These are phyloP conservation scores for Dillenia suffruticosa DNA, from an alignment of 164 flowering plant species.

Conservation along the genomic window DNA sequence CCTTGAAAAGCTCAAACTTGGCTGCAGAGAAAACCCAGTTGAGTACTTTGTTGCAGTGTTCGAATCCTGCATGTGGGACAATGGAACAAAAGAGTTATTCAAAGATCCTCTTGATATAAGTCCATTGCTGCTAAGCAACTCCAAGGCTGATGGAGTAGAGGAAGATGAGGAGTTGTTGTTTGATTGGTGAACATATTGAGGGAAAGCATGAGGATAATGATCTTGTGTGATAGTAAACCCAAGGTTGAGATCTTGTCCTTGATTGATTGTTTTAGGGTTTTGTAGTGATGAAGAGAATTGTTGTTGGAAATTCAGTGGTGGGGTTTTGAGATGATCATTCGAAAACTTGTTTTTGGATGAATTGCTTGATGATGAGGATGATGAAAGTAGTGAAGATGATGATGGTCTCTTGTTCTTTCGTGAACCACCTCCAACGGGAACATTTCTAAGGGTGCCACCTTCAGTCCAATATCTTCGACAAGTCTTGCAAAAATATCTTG, in stretches of 20 bases:
- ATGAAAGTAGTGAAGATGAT: constrained; percentile 19
- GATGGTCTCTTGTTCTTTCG: constrained; percentile 52
- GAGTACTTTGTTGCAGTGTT: too few species aligned
- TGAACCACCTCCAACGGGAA: constrained; percentile 73
- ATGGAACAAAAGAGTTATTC: too few species aligned
- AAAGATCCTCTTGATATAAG: too few species aligned
- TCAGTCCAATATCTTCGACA: constrained; percentile 76
- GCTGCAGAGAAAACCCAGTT: constrained; percentile 8
- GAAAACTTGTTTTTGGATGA: constrained; percentile 7
- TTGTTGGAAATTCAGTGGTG: too few species aligned
- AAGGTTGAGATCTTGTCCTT: constrained; percentile 58
- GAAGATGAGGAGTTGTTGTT: constrained; percentile 9
- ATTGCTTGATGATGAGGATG: constrained; percentile 6
- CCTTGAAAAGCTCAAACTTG: constrained; percentile 20
- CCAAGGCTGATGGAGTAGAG: too few species aligned
- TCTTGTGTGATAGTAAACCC: constrained; percentile 29
- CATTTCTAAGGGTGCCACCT: constrained; percentile 66
- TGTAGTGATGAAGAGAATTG: neutral
- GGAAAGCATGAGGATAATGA: constrained; percentile 24
- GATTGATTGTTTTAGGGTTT: constrained; percentile 20
- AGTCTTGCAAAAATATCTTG: constrained; percentile 68
- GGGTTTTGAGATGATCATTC: constrained; percentile 11
- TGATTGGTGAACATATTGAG: constrained; percentile 34
- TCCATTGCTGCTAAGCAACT: too few species aligned
- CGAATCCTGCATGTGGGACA: too few species aligned